phyloP scores from a whole-genome alignment of 768 basidiomycete genomes.

The Chalciporus chontae region DNA sequence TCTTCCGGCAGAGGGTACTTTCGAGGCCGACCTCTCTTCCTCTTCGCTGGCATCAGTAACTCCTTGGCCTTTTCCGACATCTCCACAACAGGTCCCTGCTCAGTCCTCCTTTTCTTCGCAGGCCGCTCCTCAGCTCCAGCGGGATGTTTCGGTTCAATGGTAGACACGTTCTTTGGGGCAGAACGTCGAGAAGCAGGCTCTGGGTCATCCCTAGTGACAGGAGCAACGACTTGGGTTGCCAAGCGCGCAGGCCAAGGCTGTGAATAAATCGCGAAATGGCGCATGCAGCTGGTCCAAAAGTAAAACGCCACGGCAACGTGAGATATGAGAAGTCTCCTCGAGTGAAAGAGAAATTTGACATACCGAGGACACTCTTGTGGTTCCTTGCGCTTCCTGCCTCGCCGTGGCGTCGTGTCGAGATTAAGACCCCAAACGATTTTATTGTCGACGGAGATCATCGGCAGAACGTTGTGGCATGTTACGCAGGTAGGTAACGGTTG shows the following conservation, averaged over 20 bases:
- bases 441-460: slow-evolving; percentile 72
- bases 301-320: slow-evolving; percentile 11
- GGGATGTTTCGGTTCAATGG: slow-evolving; percentile 54
- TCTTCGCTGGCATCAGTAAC: slow-evolving; percentile 28
- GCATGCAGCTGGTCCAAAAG: slow-evolving; percentile 56
- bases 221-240: slow-evolving; percentile 41
- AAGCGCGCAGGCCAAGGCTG: slow-evolving; percentile 68
- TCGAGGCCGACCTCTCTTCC: slow-evolving; percentile 34
- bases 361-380: slow-evolving; percentile 77
- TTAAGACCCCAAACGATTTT: slow-evolving; percentile 73
- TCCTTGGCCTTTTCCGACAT: slow-evolving; percentile 35
- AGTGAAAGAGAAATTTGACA: slow-evolving; percentile 25
- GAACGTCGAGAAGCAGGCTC: slow-evolving; percentile 41
- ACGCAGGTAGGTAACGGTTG: slow-evolving; percentile 66
- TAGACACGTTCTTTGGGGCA: slow-evolving; percentile 47
- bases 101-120: slow-evolving; percentile 49
- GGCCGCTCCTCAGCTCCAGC: slow-evolving; percentile 40
- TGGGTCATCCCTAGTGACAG: slow-evolving; percentile 46
- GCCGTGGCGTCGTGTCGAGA: slow-evolving; percentile 41
- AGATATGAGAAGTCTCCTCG: slow-evolving; percentile 7
- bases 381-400: slow-evolving; percentile 54
- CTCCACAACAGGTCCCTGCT: slow-evolving; percentile 28
- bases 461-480: slow-evolving; percentile 69
- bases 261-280: slow-evolving; percentile 75
- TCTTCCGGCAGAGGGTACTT: slow-evolving; percentile 31